Base-by-base conservation (phyloP, 2,329 filamentous ascomycete genomes). In the Curvularia spicifera region DNA sequence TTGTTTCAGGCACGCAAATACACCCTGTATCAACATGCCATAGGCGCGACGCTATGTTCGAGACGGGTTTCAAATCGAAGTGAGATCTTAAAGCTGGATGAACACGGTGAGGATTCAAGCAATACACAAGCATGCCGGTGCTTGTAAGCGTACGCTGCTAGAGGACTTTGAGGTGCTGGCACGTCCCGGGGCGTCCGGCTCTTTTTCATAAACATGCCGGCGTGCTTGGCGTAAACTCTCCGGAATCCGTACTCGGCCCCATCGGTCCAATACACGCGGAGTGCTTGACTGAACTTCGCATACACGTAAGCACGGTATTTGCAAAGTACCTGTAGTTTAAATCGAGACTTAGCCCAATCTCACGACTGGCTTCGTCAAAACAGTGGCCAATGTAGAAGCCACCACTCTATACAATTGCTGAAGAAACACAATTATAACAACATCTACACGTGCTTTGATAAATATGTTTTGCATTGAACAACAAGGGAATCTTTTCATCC, bases 1-100 rank as follows among this genome's bases (percentile, higher is more conserved):
- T 48, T 46, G 56, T 58, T 55, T 58, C 56, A 55, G 56, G 40
- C 24, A 40, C 35, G 31, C 51, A 50, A 40, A 46, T 51, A 46
- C 46, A 54, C 55, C 55, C 18, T 44, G 55, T 29, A 35, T 39
- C 47, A 37, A 20, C 20, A 43, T 29, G 22, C 33, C 47, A 50
- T 29, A 20, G 33, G 35, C 15, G 13, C 18, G 45, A 45, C n/a
- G 31, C 26, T 46, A 46, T 29, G 56, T 58, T 50, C 53, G 51
- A 51, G 51, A 26, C n/a, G n/a, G 39, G 51, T 55, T 54, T 55
- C 29, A 39, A 40, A 20, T n/a, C 20, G 12, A 12, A 2, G 15
- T 6, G 26, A 20, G 18, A 20, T 47, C 5, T n/a, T 47, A 47
- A 13, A 31, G 40, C 29, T 47, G 29, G 22, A 31, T 26, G 29